Evolutionary conservation across 306 rosid genomes (phyloP).

Genomic region (Quercus mongolica): DNA sequence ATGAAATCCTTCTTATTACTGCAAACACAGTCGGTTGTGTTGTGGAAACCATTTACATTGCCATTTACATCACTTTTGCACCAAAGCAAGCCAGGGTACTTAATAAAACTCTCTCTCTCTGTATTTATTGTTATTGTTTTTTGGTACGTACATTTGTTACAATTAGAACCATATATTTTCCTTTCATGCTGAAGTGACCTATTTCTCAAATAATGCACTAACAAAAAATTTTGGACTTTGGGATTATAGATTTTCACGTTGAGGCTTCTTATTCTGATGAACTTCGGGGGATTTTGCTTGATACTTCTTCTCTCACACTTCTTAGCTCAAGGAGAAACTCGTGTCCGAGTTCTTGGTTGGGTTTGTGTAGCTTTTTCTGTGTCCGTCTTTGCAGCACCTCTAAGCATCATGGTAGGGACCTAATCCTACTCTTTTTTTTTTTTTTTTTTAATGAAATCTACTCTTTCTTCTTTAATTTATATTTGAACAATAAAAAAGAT

Average conservation of each 20-base stretch:
- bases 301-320: constrained; percentile 64
- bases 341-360: constrained; percentile 77
- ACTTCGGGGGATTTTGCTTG: constrained; percentile 64
- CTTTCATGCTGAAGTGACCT: neutral
- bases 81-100: constrained; percentile 68
- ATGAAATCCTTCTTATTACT: constrained; percentile 70
- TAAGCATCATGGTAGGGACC: constrained; percentile 72
- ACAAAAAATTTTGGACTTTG: neutral
- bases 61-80: constrained; percentile 61
- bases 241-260: constrained; percentile 35
- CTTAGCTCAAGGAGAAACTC: constrained; percentile 45
- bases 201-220: neutral
- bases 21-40: constrained; percentile 71
- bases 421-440: neutral
- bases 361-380: constrained; percentile 74
- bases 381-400: constrained; percentile 83
- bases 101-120: neutral
- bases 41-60: constrained; percentile 74
- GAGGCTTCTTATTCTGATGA: constrained; percentile 60
- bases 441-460: neutral
- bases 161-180: too few relatives aligned
- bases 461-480: neutral
- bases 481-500: neutral
- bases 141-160: neutral
- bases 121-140: neutral